Base-by-base conservation (phyloP, 1,139 yeast genomes). In the Yamadazyma taylorii region DNA sequence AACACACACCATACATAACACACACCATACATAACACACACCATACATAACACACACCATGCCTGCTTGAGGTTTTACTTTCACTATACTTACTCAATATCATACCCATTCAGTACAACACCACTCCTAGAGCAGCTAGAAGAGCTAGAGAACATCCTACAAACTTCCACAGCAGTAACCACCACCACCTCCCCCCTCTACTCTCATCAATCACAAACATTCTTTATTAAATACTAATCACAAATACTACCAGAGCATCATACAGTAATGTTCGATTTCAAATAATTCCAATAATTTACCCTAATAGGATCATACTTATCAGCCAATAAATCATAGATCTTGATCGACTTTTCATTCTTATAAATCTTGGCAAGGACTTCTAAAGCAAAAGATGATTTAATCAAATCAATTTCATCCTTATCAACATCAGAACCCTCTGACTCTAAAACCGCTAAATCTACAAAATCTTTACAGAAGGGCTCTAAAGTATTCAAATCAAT, bases 281-380 rank as follows among this genome's bases (percentile, higher is more conserved):
- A 31, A 44, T 52, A 69, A 12, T 51, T 45, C 96, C 96, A 88
- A 53, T 81, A 85, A 40, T 78, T 78, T 15, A 55, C 59, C 43
- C 96, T 67, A 10, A 87, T 81, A 0, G 88, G 82, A 47, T 87
- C 94, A 45, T 78, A 76, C 37, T 68, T 69, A 2, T 58, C 52
- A 0, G 70, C 73, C 27, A 88, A 63, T 13, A 71, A 58, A 7
- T 64, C 66, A 51, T 79, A 81, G 1, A 79, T 69, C 19, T 58
- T 53, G 1, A 45, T 41, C 1, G 84, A 73, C 27, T 64, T 56
- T 0, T 56, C 52, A 4, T 66, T 53, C 1, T 57, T 47, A 46
- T 76, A 75, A 3, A 83, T 70, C 30, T 68, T 67, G 0, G 83
- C 85, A 32, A 85, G 61, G 4, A 76, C 47, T 51, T 87, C 95